Evolutionary conservation across 805 yeast species (phyloP), one percentile per base, ranked within the genome.

Genomic region (Pachysolen tannophilus): DNA sequence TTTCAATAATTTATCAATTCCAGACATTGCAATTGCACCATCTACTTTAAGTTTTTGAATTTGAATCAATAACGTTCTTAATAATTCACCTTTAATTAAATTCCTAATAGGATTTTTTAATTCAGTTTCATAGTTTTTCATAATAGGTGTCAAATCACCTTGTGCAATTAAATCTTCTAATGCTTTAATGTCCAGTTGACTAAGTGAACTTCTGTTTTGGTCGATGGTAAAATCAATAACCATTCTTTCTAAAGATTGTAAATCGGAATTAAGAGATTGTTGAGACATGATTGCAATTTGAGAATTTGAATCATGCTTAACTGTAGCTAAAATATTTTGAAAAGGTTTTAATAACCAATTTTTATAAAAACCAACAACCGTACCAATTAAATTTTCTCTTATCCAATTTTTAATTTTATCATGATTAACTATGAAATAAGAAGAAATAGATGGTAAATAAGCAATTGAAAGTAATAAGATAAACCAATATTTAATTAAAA

Each of bases 31-130:
- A 5, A 87, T 63, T 25, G 83, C 87, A 7, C 95, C 95, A 54
- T 90, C 98, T 6, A 92, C 97, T 57, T 90, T 90, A 9, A 95
- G 81, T 58, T 92, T 90, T 55, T 90, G 98, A n/a, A 92, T 65
- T 56, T 92, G 97, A 42, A 90, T 88, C 49, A 92, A 60, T 30
- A 92, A 55, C 11, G 88, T 77, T 36, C 95, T 68, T 7, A 87
- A 56, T 43, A 90, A 67, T 38, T 78, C 74, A 4, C 97, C 98
- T 2, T 61, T 38, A 3, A 87, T 39, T 2, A 78, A 46, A 25
- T 79, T 76, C 37, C 63, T 67, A 31, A 87, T 50, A 0, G 97
- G 97, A 5, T 64, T 53, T 39, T 75, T 72, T 39, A 92, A 61
- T 44, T 86, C 90, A 18, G 59, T 48, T 49, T 90, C 97, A 52